Conservation (phyloP, 2,329 filamentous ascomycete species). For the Penicillium crustosum region DNA sequence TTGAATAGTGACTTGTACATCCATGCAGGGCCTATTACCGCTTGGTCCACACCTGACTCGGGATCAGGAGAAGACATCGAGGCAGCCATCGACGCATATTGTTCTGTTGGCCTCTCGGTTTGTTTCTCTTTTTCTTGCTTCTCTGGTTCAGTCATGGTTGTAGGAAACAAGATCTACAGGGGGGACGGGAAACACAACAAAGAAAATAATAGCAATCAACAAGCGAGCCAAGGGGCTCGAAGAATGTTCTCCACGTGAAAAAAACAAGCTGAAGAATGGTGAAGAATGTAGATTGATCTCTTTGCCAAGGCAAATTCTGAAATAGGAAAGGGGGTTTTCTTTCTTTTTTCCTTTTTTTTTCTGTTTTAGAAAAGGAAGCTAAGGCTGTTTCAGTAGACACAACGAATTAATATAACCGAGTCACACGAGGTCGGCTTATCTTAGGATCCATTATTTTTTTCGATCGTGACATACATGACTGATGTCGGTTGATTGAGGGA, state of each 20-base stretch:
- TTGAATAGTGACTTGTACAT: slow-evolving; percentile 63
- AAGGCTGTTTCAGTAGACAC: slow-evolving; percentile 1
- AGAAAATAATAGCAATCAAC: neutral
- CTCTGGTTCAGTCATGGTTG: slow-evolving; percentile 17
- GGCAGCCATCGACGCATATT: slow-evolving; percentile 32
- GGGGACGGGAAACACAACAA: too few relatives aligned
- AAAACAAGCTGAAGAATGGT: slow-evolving; percentile 4
- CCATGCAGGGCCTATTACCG: slow-evolving; percentile 52
- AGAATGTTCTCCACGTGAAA: slow-evolving; percentile 9
- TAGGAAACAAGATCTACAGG: slow-evolving; percentile 2
- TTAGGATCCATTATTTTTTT: slow-evolving; percentile 2
- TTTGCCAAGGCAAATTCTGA: neutral
- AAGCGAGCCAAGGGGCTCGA: slow-evolving; percentile 6
- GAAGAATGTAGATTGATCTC: slow-evolving; percentile 1
- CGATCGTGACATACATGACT: slow-evolving; percentile 4
- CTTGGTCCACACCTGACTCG: slow-evolving; percentile 23
- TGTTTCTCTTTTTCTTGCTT: slow-evolving; percentile 15
- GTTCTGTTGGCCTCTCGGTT: slow-evolving; percentile 13
- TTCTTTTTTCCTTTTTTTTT: slow-evolving; percentile 4
- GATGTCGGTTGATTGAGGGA: neutral
- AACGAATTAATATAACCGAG: slow-evolving; percentile 9
- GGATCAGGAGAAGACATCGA: slow-evolving; percentile 16
- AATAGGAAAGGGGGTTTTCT: neutral
- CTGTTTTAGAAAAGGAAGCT: neutral
- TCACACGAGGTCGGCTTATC: slow-evolving; percentile 4